phyloP scores from a whole-genome alignment of 1,284 basidiomycete species.

The Cutaneotrichosporon sp. region DNA sequence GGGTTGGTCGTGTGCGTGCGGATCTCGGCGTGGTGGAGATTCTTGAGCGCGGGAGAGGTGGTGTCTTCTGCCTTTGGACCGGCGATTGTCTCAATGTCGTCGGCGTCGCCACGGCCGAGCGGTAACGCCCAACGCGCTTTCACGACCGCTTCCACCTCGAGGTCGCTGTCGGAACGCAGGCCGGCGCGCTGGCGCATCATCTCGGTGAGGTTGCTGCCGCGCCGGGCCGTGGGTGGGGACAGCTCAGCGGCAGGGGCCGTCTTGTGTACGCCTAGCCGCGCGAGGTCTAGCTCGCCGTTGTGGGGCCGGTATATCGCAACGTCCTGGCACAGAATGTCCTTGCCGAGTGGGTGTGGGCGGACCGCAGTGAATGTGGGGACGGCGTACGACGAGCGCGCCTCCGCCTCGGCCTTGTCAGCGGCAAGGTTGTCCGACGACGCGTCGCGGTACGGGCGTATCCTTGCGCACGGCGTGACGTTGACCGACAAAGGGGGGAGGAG shows the following conservation, averaged over 20 bases:
- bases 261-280: slow-evolving; percentile 15
- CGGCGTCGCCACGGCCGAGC: slow-evolving; percentile 50
- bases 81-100: slow-evolving; percentile 34
- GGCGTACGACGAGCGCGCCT: not conserved
- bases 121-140: slow-evolving; percentile 65
- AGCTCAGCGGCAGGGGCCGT: not conserved
- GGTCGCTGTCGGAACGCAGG: slow-evolving; percentile 40
- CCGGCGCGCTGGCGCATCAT: slow-evolving; percentile 37
- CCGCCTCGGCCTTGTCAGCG: slow-evolving; percentile 1
- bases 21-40: slow-evolving; percentile 69
- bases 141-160: slow-evolving; percentile 55
- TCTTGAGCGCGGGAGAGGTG: slow-evolving; percentile 48
- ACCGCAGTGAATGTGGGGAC: slow-evolving; percentile 15
- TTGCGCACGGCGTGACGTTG: slow-evolving; percentile 52
- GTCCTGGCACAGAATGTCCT: slow-evolving; percentile 28
- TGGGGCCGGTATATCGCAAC: slow-evolving; percentile 26
- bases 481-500: slow-evolving; percentile 56
- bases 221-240: slow-evolving; percentile 1
- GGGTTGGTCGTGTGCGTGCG: slow-evolving; percentile 61
- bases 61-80: not conserved
- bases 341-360: slow-evolving; percentile 18
- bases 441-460: not conserved
- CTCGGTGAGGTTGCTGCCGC: slow-evolving; percentile 38
- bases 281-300: slow-evolving; percentile 24
- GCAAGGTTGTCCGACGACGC: not conserved